Base-by-base conservation (phyloP, 179 eudicot genomes). In the Patellifolia procumbens region DNA sequence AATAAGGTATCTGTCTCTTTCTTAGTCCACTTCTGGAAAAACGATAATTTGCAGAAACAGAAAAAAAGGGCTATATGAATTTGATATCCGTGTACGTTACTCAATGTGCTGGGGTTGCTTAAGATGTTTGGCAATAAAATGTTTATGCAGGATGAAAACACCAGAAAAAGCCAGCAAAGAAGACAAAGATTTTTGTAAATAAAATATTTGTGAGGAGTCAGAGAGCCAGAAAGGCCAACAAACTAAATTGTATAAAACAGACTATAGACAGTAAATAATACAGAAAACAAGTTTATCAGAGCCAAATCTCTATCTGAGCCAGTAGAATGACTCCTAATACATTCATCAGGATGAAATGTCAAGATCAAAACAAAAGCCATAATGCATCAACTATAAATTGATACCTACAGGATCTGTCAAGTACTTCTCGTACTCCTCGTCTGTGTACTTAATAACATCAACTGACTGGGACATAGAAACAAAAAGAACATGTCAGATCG, bases 1-100 rank as follows among this genome's bases (percentile, higher is more conserved):
- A 96, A 93, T 72, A 96, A 83, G 48, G 89, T 84, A 84, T 93
- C 96, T 39, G 99, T 96, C 86, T 96, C 98, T 85, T 93, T 92
- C 84, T 88, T 93, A 67, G 92, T 91, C 98, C 99, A 96, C 69
- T 78, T 81, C 99, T 96, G 80, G 55, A 39, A 83, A 68, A 76
- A 68, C 5, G 26, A 65, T 42, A 80, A 48, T 26, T 68, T 51
- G 72, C 49, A 32, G 39, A 29, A 28, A 56, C 28, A 35, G 4
- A 22, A 43, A 45, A 34, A 13, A 31, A 12, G 20, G 17, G 8
- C 15, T 19, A 12, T 1, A 76, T 15, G 24, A 66, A 62, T 17
- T 31, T 3, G 59, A 39, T 51, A 26, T 15, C 9, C 26, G 8
- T 39, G 53, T 24, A 45, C 10, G 2, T 56, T 28, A 53, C 3